These are phyloP conservation scores for Tricholoma sp. DNA, from an alignment of 768 basidiomycete genomes.

Conservation along the genomic window DNA sequence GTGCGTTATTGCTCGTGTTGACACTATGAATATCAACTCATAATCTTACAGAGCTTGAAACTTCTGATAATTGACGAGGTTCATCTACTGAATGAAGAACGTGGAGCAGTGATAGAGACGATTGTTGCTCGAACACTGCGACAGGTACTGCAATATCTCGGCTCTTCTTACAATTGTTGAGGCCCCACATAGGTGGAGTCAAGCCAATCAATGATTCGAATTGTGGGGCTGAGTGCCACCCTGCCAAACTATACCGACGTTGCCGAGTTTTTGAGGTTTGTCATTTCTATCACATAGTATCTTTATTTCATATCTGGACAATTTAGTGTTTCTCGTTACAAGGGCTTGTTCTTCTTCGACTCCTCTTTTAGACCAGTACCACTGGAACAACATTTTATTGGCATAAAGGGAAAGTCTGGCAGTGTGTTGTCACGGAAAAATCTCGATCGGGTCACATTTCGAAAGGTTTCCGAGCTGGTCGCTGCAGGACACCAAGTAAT, in stretches of 20 bases:
- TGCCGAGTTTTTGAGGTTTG: conserved; percentile 86
- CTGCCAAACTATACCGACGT: conserved; percentile 97
- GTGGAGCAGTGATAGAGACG: conserved; percentile 96
- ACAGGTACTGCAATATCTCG: conserved; percentile 46
- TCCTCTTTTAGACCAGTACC: conserved; percentile 96
- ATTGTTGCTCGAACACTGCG: conserved; percentile 95
- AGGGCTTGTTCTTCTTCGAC: conserved; percentile 95
- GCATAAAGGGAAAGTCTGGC: conserved; percentile 83
- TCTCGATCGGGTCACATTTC: conserved; percentile 81
- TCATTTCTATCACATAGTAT: neutral
- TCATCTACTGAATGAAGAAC: conserved; percentile 94
- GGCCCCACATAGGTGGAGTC: conserved; percentile 73
- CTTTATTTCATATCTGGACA: neutral
- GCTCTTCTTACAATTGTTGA: neutral
- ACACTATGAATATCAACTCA: neutral
- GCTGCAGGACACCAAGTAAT: conserved; percentile 95
- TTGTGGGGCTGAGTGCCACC: conserved; percentile 94
- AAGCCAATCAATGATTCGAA: conserved; percentile 91
- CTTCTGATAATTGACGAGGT: conserved; percentile 97
- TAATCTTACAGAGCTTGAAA: conserved; percentile 68
- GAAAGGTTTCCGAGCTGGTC: conserved; percentile 88
- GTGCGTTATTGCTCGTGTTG: conserved; percentile 37
- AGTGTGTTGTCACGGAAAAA: conserved; percentile 73
- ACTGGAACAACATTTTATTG: conserved; percentile 95
- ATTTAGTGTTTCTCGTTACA: conserved; percentile 74